Base-by-base conservation (phyloP, 352 stramenopile species). In the Globisporangium takayamanum region DNA sequence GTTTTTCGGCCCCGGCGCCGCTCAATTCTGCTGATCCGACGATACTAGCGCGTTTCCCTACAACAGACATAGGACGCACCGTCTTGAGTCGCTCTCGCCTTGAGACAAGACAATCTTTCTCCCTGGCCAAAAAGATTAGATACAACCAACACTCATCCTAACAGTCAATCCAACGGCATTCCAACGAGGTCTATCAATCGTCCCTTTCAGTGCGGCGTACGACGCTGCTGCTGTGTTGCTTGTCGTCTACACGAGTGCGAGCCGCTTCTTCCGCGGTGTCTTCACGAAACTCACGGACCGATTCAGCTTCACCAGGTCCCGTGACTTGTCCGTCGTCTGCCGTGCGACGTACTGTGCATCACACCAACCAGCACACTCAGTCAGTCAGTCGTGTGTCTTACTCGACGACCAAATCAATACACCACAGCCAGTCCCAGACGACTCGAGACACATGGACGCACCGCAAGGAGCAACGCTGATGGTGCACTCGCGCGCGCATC, bases 251-350 rank as follows among this genome's bases (percentile, higher is more conserved):
- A 28, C 14, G 8, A 64, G 45, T 36, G 52, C 54, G 20, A 64
- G 45, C 5, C 59, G n/a, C 33, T 64, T 64, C 51, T 64, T 64
- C 5, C 59, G 48, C 36, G 59, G 59, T 18, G 59, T 64, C 37
- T 54, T 54, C 41, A 63, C 15, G 30, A 63, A 63, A 30, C 50
- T 63, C 50, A 50, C 42, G 2, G 58, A 63, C 30, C 58, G 50
- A 25, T 49, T 53, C 30, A 59, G 30, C 30, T 54, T 53, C 41
- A 28, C 37, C 20, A 51, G 15, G 22, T 57, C 58, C 0, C 52
- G 37, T 6, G 44, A 59, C 12, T 8, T 50, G 45, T 55, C 36
- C 0, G 26, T 3, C 36, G 55, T 53, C 33, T 64, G 59, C 30
- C 33, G 51, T 7, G 20, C 52, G 5, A 64, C 26, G 50, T 59